Percentiles rank a stretch among this genome's conserved stretches.
These are phyloP conservation scores for Stephania japonica DNA, from an alignment of 164 flowering plant species.

Conservation along the genomic window DNA sequence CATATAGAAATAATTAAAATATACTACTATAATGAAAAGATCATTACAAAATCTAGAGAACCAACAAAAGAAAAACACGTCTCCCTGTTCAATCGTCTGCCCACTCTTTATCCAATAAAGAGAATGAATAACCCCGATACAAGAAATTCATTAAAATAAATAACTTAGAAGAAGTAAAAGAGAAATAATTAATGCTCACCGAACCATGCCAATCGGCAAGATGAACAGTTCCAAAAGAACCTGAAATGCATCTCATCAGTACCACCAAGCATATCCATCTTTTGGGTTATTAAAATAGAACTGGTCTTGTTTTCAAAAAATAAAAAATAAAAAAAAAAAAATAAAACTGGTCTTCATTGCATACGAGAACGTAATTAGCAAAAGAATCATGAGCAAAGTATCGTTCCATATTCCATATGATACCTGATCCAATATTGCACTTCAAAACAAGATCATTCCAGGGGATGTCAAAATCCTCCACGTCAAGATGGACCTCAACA, in stretches of 20 bases:
- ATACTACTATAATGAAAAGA: no score
- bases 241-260: slow-evolving; percentile 33
- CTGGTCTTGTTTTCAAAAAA: neutral
- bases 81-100: neutral
- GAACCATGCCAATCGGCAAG: slow-evolving; percentile 99
- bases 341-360: neutral
- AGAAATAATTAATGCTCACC: slow-evolving; percentile 38
- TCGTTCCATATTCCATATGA: neutral
- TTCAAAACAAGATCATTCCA: slow-evolving; percentile 85
- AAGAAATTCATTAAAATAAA: no score
- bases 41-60: no score
- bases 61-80: no score
- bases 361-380: neutral
- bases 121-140: neutral
- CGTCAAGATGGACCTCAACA: slow-evolving; percentile 47
- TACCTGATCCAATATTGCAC: slow-evolving; percentile 96
- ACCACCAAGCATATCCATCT: neutral
- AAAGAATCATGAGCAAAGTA: neutral
- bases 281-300: neutral
- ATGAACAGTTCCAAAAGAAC: slow-evolving; percentile 99
- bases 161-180: neutral
- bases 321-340: no score
- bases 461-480: slow-evolving; percentile 77
- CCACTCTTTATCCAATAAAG: neutral
- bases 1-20: no score